phyloP scores from a whole-genome alignment of 148 eudicot genomes.

The Rhododendron henanense region DNA sequence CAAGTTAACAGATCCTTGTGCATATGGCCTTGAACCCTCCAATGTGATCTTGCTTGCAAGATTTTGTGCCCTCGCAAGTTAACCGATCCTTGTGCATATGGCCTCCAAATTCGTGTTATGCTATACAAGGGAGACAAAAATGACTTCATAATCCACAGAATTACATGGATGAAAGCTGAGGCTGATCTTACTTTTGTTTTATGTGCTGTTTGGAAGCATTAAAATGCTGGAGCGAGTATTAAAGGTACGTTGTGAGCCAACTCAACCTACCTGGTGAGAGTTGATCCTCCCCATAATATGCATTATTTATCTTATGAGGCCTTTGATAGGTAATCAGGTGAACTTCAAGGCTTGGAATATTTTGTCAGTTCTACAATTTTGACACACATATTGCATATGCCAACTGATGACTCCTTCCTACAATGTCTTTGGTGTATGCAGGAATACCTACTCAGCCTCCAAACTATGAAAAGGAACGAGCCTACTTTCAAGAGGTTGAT shows the following conservation, averaged over 20 bases:
- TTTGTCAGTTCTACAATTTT: neutral
- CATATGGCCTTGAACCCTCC: neutral
- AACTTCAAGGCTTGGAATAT: neutral
- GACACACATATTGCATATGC: neutral
- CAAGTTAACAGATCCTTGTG: neutral
- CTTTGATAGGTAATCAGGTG: neutral
- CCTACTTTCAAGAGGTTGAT: slow-evolving; percentile 88
- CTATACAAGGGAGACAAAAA: neutral
- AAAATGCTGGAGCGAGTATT: neutral
- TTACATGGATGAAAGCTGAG: neutral
- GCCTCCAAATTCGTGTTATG: neutral
- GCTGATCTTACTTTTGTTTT: neutral
- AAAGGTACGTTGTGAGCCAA: neutral
- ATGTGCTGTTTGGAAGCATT: neutral
- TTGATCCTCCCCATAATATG: neutral
- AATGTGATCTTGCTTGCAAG: no score
- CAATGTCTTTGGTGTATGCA: slow-evolving; percentile 15
- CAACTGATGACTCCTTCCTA: neutral
- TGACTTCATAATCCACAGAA: neutral
- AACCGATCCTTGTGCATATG: no score
- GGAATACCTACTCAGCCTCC: slow-evolving; percentile 52
- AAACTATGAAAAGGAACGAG: slow-evolving; percentile 72
- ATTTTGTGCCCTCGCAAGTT: no score
- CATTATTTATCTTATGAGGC: neutral
- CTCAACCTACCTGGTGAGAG: neutral